Conservation (phyloP, 768 basidiomycete genomes). For the Filobasidium wieringae region DNA sequence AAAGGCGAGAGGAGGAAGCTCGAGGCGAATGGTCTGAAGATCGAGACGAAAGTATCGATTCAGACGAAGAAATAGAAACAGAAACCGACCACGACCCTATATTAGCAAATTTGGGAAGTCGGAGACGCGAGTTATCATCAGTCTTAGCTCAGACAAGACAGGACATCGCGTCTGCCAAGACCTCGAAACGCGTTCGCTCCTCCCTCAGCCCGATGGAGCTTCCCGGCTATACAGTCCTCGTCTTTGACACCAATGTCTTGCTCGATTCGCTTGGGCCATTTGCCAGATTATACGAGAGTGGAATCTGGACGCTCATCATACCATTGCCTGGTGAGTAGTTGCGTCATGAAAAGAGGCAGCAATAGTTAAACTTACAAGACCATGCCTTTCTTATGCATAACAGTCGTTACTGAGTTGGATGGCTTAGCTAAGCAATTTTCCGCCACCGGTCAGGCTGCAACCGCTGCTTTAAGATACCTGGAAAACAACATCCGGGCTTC, state of each 20-base stretch:
- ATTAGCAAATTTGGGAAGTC: conserved; percentile 45
- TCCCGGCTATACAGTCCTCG: conserved; percentile 77
- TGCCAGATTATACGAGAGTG: conserved; percentile 60
- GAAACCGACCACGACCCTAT: conserved; percentile 17
- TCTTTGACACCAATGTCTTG: conserved; percentile 90
- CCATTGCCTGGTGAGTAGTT: conserved; percentile 57
- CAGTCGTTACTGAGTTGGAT: conserved; percentile 89
- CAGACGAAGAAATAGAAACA: conserved; percentile 22
- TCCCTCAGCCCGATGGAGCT: conserved; percentile 26
- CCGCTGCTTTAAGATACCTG: conserved; percentile 61
- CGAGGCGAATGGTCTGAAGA: conserved; percentile 51
- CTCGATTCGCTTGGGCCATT: conserved; percentile 69
- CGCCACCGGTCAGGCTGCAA: conserved; percentile 62
- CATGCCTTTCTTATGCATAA: background rate
- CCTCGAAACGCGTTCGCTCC: conserved; percentile 39
- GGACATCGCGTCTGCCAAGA: conserved; percentile 31
- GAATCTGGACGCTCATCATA: conserved; percentile 75
- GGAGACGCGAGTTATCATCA: conserved; percentile 59
- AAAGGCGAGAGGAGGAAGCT: conserved; percentile 49
- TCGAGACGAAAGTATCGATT: conserved; percentile 1
- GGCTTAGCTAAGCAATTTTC: conserved; percentile 58
- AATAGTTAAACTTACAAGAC: background rate
- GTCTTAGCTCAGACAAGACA: conserved; percentile 43
- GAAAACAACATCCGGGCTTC: conserved; percentile 63
- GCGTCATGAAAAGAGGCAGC: background rate